phyloP scores from a whole-genome alignment of 805 yeast species.

The Candida alai region DNA sequence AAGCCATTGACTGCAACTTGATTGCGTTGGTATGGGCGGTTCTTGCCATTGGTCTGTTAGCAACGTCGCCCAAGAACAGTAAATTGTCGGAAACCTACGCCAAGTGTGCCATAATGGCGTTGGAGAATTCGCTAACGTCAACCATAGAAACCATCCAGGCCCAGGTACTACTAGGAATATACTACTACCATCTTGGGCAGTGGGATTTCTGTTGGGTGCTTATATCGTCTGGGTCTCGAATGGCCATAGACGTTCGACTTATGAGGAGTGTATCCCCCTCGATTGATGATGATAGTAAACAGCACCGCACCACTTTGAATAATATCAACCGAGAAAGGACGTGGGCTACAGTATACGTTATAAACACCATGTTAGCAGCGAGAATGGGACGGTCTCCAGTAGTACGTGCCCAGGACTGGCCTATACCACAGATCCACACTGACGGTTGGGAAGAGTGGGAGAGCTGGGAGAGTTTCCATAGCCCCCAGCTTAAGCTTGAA shows the following conservation, averaged over 20 bases:
- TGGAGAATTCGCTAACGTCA: constrained; percentile 18
- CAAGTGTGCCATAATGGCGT: constrained; percentile 17
- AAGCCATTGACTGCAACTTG: constrained; percentile 13
- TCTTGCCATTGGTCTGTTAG: constrained; percentile 15
- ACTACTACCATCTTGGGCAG: constrained; percentile 19
- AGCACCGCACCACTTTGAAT: constrained; percentile 11
- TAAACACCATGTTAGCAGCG: constrained; percentile 20
- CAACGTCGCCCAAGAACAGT: constrained; percentile 5
- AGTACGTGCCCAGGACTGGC: constrained; percentile 22
- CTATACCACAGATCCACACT: constrained; percentile 15
- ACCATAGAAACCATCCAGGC: constrained; percentile 23
- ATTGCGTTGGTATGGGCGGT: constrained; percentile 21
- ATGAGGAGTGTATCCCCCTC: constrained; percentile 11
- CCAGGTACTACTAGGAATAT: constrained; percentile 18
- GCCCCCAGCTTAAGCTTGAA: constrained; percentile 11
- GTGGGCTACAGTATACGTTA: constrained; percentile 19
- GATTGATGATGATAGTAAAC: neutral
- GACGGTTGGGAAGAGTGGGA: constrained; percentile 29
- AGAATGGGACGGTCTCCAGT: constrained; percentile 23
- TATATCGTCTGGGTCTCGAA: constrained; percentile 18
- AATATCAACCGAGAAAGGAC: constrained; percentile 19
- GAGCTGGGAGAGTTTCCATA: constrained; percentile 14
- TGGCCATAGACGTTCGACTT: constrained; percentile 22
- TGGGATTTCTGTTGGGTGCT: constrained; percentile 24
- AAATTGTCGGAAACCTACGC: constrained; percentile 11